Base-by-base conservation (phyloP, 345 rosid genomes). In the Geranium brycei region DNA sequence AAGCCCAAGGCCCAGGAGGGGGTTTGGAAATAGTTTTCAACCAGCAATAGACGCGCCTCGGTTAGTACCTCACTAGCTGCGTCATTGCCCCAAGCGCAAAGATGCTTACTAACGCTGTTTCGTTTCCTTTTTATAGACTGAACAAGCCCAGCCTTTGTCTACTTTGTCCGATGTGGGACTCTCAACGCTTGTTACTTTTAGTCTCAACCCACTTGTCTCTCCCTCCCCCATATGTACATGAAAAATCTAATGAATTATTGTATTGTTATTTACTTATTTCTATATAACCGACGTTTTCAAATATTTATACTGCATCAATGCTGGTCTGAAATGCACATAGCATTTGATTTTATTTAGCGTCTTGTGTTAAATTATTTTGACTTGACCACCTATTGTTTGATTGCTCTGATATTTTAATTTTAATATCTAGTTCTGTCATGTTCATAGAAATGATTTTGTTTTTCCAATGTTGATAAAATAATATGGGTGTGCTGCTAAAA, bases 41-140 rank as follows among this genome's bases (percentile, higher is more conserved):
- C 81, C 78, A 77, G 78, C 81, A 77, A 77, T 77, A 61, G 76
- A 74, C 78, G 78, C 75, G 76, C 78, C 81, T 77, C 78, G 73
- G 81, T 73, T 65, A 77, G 66, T n/a, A 73, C 76, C 81, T 74
- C 78, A 74, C 70, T 60, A 77, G 78, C 81, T 77, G 78, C 78
- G 76, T 74, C 81, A 74, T 77, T 73, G 77, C 77, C 77, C 77
- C 77, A 69, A 69, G 77, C 73, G 77, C 73, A 73, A 73, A 73
- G 69, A 71, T 71, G 14, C 4, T 0, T 0, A 0, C 0, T 0
- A 0, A 0, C 0, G 0, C 0, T 0, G 0, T 13, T 7, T 14
- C 5, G 4, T 5, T 5, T 30, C 19, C 10, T 32, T 5, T 66
- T 66, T 66, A 35, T 13, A 58, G 4, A 19, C 4, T 0, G 4